phyloP scores from a whole-genome alignment of 106 monocot species.

The Xerophyta viscosa region DNA sequence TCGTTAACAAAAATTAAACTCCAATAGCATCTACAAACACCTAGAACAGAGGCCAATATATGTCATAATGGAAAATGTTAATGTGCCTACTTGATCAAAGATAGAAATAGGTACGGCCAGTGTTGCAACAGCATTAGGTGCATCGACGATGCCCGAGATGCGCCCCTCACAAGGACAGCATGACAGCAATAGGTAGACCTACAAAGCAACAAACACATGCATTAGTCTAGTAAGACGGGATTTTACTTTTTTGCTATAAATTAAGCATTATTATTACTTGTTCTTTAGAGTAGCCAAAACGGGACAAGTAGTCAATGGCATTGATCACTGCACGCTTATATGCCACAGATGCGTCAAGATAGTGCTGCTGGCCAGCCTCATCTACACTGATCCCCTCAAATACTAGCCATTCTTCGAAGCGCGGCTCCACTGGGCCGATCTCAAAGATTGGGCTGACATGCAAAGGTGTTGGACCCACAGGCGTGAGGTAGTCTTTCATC shows the following conservation, averaged over 20 bases:
- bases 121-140: slow-evolving; percentile 81
- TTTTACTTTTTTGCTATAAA: too few relatives aligned
- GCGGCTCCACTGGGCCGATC: slow-evolving; percentile 86
- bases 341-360: slow-evolving; percentile 65
- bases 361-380: too few relatives aligned
- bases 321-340: slow-evolving; percentile 81
- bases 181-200: slow-evolving; percentile 79
- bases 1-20: too few relatives aligned
- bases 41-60: too few relatives aligned
- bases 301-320: slow-evolving; percentile 73
- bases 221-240: too few relatives aligned
- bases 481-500: slow-evolving; percentile 80
- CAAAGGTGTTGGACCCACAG: slow-evolving; percentile 84
- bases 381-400: too few relatives aligned
- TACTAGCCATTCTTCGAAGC: slow-evolving; percentile 84
- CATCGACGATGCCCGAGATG: slow-evolving; percentile 84
- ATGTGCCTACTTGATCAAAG: slow-evolving; percentile 86
- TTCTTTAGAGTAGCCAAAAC: slow-evolving; percentile 80
- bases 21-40: neutral
- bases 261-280: too few relatives aligned
- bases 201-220: neutral
- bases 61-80: too few relatives aligned
- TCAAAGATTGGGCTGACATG: slow-evolving; percentile 92
- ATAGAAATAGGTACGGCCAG: slow-evolving; percentile 80
- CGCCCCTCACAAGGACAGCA: slow-evolving; percentile 86